Conservation (phyloP, 371 early-diverging fungal genomes). For the Lichtheimia hyalospora region DNA sequence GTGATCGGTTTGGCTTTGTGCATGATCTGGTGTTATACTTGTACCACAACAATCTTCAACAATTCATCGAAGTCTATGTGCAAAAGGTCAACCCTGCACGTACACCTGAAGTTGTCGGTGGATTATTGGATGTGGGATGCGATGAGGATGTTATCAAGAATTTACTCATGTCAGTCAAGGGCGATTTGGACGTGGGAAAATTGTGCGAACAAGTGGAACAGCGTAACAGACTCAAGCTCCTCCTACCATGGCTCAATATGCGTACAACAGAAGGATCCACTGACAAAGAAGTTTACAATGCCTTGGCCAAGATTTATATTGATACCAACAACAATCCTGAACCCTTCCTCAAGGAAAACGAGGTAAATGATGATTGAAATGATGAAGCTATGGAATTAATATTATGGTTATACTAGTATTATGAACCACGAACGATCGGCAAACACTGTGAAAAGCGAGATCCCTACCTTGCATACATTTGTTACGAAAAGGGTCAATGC, state of each 20-base stretch:
- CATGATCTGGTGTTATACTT: constrained; percentile 95
- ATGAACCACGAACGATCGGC: constrained; percentile 90
- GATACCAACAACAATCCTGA: constrained; percentile 98
- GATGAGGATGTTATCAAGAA: constrained; percentile 93
- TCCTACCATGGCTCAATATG: constrained; percentile 91
- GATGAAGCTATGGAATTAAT: not conserved
- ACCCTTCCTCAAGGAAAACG: constrained; percentile 91
- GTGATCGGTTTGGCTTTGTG: constrained; percentile 95
- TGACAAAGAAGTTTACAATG: constrained; percentile 92
- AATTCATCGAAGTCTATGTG: constrained; percentile 97
- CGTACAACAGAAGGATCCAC: constrained; percentile 84
- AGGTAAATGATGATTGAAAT: constrained; percentile 27
- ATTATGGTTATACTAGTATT: constrained; percentile 46
- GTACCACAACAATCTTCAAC: constrained; percentile 89
- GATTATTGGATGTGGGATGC: constrained; percentile 97
- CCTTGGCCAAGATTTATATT: constrained; percentile 97
- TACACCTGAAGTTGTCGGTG: constrained; percentile 95
- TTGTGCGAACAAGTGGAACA: constrained; percentile 94
- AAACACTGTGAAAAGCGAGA: constrained; percentile 98
- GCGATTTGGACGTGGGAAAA: constrained; percentile 80
- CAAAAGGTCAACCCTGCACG: constrained; percentile 95
- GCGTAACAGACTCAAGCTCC: constrained; percentile 94
- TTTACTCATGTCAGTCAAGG: constrained; percentile 78
- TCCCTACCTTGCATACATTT: constrained; percentile 93
- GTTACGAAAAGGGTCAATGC: constrained; percentile 94